Percentiles rank a stretch among this genome's conserved stretches.
These are phyloP conservation scores for Mytilinidion resinicola DNA, from an alignment of 495 filamentous ascomycete genomes.

Conservation along the genomic window DNA sequence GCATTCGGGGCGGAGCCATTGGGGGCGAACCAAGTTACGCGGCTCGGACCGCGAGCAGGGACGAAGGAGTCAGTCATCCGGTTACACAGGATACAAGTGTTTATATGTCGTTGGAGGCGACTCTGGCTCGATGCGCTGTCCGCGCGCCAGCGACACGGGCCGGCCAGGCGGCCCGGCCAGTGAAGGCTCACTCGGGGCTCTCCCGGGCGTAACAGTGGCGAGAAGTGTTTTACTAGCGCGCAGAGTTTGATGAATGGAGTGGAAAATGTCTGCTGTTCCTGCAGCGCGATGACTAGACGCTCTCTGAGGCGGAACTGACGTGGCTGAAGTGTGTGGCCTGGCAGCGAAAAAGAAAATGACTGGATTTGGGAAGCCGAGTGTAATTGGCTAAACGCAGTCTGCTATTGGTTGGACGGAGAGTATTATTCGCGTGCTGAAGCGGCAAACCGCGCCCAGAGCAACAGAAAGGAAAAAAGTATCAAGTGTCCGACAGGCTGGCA, in stretches of 20 bases:
- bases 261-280: conserved; percentile 24
- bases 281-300: conserved; percentile 13
- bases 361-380: background rate
- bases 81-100: conserved; percentile 21
- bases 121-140: conserved; percentile 6
- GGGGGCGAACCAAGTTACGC: background rate
- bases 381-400: background rate
- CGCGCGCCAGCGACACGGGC: conserved; percentile 4
- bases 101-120: conserved; percentile 23
- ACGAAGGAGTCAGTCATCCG: background rate
- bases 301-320: conserved; percentile 24
- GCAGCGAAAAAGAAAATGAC: background rate
- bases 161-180: background rate
- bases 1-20: background rate
- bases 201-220: background rate
- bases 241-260: conserved; percentile 8
- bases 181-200: background rate
- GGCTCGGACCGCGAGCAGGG: background rate
- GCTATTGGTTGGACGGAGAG: background rate
- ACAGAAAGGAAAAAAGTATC: no score
- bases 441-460: no score
- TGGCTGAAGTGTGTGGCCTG: conserved; percentile 16
- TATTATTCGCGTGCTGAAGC: no score
- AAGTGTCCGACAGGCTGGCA: background rate
- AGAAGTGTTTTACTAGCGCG: conserved; percentile 14